A percentile compares a stretch with the other conserved stretches of the same genome.
These are phyloP conservation scores for Mucor saturninus DNA, from an alignment of 371 early-diverging fungal genomes.

Conservation along the genomic window DNA sequence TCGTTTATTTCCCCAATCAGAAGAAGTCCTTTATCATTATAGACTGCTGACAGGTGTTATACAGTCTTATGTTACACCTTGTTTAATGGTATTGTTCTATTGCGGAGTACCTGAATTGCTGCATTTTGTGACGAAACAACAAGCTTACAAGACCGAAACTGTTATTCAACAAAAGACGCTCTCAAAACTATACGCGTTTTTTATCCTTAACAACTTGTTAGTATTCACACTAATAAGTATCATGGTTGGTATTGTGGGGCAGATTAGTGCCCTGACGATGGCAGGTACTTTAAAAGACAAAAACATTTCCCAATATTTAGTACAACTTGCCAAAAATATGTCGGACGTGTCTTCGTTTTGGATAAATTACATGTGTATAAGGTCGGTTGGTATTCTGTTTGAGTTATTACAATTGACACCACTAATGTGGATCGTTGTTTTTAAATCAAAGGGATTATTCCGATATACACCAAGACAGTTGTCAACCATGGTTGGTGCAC, in stretches of 20 bases:
- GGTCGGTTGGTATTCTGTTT: slow-evolving; percentile 49
- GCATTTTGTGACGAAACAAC: slow-evolving; percentile 63
- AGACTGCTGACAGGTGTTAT: slow-evolving; percentile 57
- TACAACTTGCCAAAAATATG: slow-evolving; percentile 47
- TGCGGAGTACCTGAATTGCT: slow-evolving; percentile 67
- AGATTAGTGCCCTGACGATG: slow-evolving; percentile 39
- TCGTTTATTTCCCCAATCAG: slow-evolving; percentile 52
- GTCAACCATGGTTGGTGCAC: slow-evolving; percentile 46
- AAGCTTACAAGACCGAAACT: slow-evolving; percentile 71
- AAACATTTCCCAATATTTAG: slow-evolving; percentile 26
- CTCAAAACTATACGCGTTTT: slow-evolving; percentile 75
- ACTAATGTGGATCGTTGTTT: neutral
- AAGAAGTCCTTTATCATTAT: slow-evolving; percentile 45
- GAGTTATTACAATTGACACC: slow-evolving; percentile 67
- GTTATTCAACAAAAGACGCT: slow-evolving; percentile 68
- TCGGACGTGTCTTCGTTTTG: slow-evolving; percentile 61
- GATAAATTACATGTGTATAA: slow-evolving; percentile 73
- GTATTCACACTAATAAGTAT: slow-evolving; percentile 61
- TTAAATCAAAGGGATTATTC: neutral
- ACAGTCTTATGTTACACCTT: slow-evolving; percentile 72
- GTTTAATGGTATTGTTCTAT: slow-evolving; percentile 66
- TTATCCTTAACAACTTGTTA: slow-evolving; percentile 66
- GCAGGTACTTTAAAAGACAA: slow-evolving; percentile 16
- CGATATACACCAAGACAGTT: slow-evolving; percentile 10
- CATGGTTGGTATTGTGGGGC: slow-evolving; percentile 55